phyloP scores from a whole-genome alignment of 495 filamentous ascomycete genomes.

The Tuber brumale region DNA sequence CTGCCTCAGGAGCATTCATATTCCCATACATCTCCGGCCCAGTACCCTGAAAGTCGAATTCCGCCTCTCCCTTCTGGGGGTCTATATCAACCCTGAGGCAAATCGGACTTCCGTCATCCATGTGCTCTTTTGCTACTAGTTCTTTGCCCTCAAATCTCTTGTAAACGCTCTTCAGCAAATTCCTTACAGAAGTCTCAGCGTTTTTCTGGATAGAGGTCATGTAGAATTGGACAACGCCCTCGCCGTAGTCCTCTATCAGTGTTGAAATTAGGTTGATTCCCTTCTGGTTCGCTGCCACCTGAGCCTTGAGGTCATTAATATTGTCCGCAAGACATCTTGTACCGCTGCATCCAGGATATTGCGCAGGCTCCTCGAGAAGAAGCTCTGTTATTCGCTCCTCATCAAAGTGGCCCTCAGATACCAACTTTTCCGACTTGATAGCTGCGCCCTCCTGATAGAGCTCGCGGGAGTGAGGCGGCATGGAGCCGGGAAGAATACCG shows the following conservation, averaged over 20 bases:
- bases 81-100: constrained; percentile 78
- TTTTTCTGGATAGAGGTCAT: constrained; percentile 93
- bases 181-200: constrained; percentile 76
- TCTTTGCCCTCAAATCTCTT: constrained; percentile 69
- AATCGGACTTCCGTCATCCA: constrained; percentile 92
- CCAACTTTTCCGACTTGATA: constrained; percentile 89
- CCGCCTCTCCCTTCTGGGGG: constrained; percentile 70
- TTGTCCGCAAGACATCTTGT: constrained; percentile 90
- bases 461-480: constrained; percentile 91
- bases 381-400: constrained; percentile 80
- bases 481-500: constrained; percentile 88
- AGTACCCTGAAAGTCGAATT: constrained; percentile 87
- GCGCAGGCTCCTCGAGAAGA: constrained; percentile 72
- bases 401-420: constrained; percentile 82
- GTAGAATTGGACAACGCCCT: constrained; percentile 88
- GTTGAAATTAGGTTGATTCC: constrained; percentile 83
- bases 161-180: constrained; percentile 71
- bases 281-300: constrained; percentile 92
- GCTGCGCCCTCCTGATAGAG: constrained; percentile 91
- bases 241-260: constrained; percentile 83
- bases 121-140: constrained; percentile 71
- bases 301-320: constrained; percentile 90
- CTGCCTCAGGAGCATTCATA: constrained; percentile 89
- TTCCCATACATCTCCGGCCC: constrained; percentile 91
- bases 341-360: constrained; percentile 80